These are phyloP conservation scores for Piper betle DNA, from an alignment of 164 flowering plant genomes.

Conservation along the genomic window DNA sequence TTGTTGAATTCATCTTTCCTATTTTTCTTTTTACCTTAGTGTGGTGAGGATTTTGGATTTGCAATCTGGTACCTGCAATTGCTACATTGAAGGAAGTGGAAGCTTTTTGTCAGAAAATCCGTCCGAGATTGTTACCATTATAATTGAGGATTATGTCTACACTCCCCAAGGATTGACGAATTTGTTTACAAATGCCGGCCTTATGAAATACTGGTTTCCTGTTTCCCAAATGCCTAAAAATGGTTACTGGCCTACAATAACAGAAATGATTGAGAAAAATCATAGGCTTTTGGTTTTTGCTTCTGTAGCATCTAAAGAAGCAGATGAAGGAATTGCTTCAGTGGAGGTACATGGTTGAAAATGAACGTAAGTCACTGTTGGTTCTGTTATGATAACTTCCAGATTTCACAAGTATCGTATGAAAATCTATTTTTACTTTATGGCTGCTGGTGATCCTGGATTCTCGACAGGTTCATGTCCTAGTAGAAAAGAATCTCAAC, in stretches of 20 bases:
- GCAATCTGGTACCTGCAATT: conserved; percentile 74
- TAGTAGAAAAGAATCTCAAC: conserved; percentile 77
- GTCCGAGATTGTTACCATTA: conserved; percentile 79
- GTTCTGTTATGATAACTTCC: too few relatives aligned
- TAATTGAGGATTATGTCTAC: conserved; percentile 95
- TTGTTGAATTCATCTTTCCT: too few relatives aligned
- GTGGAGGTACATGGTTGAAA: conserved; percentile 91
- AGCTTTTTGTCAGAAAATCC: conserved; percentile 69
- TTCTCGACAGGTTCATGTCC: conserved; percentile 67
- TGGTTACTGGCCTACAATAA: conserved; percentile 95
- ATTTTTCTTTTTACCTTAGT: too few relatives aligned
- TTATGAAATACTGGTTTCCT: conserved; percentile 84
- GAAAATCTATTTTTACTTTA: neutral
- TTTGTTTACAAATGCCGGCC: conserved; percentile 65
- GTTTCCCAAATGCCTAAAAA: conserved; percentile 78
- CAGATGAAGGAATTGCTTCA: conserved; percentile 84
- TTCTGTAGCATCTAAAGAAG: conserved; percentile 81
- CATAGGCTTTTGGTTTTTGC: conserved; percentile 85
- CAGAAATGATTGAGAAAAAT: conserved; percentile 66
- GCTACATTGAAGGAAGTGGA: conserved; percentile 93
- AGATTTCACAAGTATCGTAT: too few relatives aligned
- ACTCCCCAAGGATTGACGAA: conserved; percentile 78
- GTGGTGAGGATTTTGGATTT: neutral
- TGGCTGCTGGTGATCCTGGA: conserved; percentile 93
- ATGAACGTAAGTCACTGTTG: conserved; percentile 49